phyloP scores from a whole-genome alignment of 2,329 filamentous ascomycete genomes.

The Fusarium cyanostomum region DNA sequence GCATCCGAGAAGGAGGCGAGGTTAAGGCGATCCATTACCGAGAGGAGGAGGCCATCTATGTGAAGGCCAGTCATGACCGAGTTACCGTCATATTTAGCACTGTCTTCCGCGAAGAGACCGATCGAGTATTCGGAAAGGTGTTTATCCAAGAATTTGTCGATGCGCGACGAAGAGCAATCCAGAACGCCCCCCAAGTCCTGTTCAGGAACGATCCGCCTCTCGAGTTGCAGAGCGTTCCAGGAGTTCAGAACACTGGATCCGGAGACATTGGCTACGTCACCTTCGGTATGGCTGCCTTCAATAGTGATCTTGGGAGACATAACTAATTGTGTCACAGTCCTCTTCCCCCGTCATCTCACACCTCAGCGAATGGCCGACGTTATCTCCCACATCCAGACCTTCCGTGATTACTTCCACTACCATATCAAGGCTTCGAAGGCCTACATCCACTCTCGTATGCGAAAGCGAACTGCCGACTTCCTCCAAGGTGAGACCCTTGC shows the following conservation, averaged over 20 bases:
- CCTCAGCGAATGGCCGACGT: conserved; percentile 90
- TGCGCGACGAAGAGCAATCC: conserved; percentile 90
- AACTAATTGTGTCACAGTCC: conserved; percentile 64
- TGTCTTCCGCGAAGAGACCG: conserved; percentile 96
- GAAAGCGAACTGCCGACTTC: conserved; percentile 96
- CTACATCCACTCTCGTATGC: conserved; percentile 98
- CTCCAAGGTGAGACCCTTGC: conserved; percentile 78
- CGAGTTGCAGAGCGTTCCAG: conserved; percentile 86
- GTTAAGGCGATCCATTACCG: conserved; percentile 98
- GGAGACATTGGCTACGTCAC: conserved; percentile 97
- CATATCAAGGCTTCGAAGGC: conserved; percentile 99
- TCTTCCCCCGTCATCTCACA: conserved; percentile 95
- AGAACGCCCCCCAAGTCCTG: conserved; percentile 97
- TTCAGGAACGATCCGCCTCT: conserved; percentile 95
- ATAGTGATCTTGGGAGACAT: not conserved
- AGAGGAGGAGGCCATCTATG: conserved; percentile 98
- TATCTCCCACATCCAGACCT: conserved; percentile 99
- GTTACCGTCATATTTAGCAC: conserved; percentile 99
- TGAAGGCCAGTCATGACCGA: conserved; percentile 96
- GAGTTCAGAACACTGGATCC: conserved; percentile 77
- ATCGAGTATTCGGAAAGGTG: conserved; percentile 96
- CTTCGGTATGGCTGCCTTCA: conserved; percentile 72
- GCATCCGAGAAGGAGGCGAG: conserved; percentile 86
- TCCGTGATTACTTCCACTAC: conserved; percentile 99
- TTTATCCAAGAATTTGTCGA: conserved; percentile 99